phyloP scores from a whole-genome alignment of 1,139 yeast genomes.

The Yamadazyma oceani region DNA sequence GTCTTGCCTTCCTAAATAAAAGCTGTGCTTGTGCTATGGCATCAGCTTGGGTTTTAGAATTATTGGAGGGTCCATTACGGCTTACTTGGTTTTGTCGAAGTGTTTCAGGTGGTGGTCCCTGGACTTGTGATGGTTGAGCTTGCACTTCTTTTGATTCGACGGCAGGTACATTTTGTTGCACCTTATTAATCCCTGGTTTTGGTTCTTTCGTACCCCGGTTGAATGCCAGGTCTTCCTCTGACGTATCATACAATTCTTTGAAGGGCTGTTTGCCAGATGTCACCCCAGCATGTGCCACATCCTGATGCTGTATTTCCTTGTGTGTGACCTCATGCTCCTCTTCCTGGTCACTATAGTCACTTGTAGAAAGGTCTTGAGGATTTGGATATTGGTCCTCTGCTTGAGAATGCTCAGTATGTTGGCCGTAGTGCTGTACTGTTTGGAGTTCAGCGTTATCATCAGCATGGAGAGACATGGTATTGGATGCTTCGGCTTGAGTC shows the following conservation, averaged over 20 bases:
- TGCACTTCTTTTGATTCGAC: neutral
- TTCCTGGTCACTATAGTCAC: neutral
- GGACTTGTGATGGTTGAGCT: neutral
- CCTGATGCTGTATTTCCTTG: too few species aligned
- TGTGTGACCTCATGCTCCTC: neutral
- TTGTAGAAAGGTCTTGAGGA: neutral
- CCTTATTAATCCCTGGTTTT: too few species aligned
- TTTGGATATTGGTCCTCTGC: neutral
- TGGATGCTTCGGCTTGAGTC: slow-evolving; percentile 4
- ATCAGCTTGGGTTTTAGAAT: neutral
- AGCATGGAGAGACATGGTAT: neutral
- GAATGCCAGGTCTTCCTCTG: slow-evolving; percentile 10
- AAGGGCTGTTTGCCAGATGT: slow-evolving; percentile 9
- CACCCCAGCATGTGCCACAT: too few species aligned
- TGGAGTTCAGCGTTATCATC: slow-evolving; percentile 2
- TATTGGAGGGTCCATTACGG: neutral
- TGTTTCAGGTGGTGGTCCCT: neutral
- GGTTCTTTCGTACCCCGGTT: too few species aligned
- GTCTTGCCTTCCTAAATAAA: slow-evolving; percentile 1
- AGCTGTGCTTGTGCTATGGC: neutral
- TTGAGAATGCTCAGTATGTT: neutral
- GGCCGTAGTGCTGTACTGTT: slow-evolving; percentile 7
- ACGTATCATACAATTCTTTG: slow-evolving; percentile 16
- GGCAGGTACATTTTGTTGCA: too few species aligned
- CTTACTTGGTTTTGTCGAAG: neutral